These are phyloP conservation scores for Gomphus bonarii DNA, from an alignment of 1,284 basidiomycete species.

Conservation along the genomic window DNA sequence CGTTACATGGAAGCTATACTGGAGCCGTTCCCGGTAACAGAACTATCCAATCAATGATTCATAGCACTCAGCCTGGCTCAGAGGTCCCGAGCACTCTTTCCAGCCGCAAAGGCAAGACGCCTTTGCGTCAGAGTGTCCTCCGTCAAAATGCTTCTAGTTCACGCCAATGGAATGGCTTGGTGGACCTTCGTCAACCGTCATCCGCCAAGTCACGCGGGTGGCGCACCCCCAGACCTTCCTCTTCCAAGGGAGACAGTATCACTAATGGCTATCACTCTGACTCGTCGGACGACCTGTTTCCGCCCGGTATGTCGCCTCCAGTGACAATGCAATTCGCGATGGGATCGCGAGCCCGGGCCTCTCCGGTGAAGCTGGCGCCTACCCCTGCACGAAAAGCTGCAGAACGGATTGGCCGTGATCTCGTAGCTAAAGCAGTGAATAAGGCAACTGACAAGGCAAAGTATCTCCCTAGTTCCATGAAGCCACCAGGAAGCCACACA, in stretches of 20 bases:
- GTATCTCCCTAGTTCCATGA: slow-evolving; percentile 17
- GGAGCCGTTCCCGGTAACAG: background rate
- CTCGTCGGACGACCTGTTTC: slow-evolving; percentile 47
- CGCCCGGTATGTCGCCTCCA: slow-evolving; percentile 75
- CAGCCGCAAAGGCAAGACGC: slow-evolving; percentile 19
- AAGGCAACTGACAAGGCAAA: slow-evolving; percentile 4
- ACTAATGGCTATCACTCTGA: slow-evolving; percentile 38
- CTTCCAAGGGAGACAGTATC: slow-evolving; percentile 13
- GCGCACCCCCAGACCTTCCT: slow-evolving; percentile 7
- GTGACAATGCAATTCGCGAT: slow-evolving; percentile 75
- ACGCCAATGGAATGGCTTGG: slow-evolving; percentile 59
- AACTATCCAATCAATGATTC: slow-evolving; percentile 14
- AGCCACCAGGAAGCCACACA: slow-evolving; percentile 11
- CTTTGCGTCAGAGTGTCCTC: slow-evolving; percentile 39
- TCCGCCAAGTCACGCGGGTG: slow-evolving; percentile 22
- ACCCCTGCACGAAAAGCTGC: slow-evolving; percentile 59
- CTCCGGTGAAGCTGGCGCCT: slow-evolving; percentile 37
- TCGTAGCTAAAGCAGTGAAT: slow-evolving; percentile 36
- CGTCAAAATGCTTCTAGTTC: slow-evolving; percentile 37
- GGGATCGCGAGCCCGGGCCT: slow-evolving; percentile 37
- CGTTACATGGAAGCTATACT: slow-evolving; percentile 6
- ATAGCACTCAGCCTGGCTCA: background rate
- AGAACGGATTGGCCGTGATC: slow-evolving; percentile 48
- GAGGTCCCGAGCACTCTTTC: slow-evolving; percentile 5
- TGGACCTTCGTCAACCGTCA: slow-evolving; percentile 59